Base-by-base conservation (phyloP, 2,329 filamentous ascomycete species). In the Pseudogymnoascus sp. region DNA sequence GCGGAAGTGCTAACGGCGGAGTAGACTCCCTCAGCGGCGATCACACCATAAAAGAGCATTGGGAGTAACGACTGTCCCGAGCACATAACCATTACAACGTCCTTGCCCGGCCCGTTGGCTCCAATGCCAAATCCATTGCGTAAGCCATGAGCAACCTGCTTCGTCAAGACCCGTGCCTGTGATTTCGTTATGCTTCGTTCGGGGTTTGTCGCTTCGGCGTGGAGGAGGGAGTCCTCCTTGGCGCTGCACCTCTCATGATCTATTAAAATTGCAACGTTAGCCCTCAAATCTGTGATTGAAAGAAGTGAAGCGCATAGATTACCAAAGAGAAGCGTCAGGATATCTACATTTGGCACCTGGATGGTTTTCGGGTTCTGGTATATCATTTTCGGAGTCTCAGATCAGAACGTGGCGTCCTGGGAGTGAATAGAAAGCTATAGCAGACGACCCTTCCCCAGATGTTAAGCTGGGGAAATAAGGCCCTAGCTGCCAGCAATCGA, bases 1-100 rank as follows among this genome's bases (percentile, higher is more conserved):
- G 85, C 90, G 4, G 79, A 80, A 0, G 88, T 87, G 64, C 90
- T 91, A 1, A 87, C 87, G 21, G 88, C 89, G 0, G 86, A 88
- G 75, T 93, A 93, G 61, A 93, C 77, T 1, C 88, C 88, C 4
- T 88, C 88, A 0, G 89, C 88, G 83, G 91, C 91, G 60, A 91
- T 79, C 18, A 88, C 79, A 13, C 89, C 89, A 72, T 91, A 78
- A 61, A 92, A 83, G 1, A 89, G 77, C 0, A 83, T 77, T 0
- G 89, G 87, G 70, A 86, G 74, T 4, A 84, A 74, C 52, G 79
- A 78, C 65, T 86, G 80, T 1, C 84, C 84, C 0, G 79, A 79
- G 0, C 80, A 82, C 29, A 86, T 78, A 15, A 79, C 76, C 3
- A 84, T 79, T 12, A 85, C 80, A 4, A 85, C 78, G 65, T 85